Percentiles rank a stretch among this genome's conserved stretches.
Conservation (phyloP, 1,284 basidiomycete species). For the Sporisorium reilianum region DNA sequence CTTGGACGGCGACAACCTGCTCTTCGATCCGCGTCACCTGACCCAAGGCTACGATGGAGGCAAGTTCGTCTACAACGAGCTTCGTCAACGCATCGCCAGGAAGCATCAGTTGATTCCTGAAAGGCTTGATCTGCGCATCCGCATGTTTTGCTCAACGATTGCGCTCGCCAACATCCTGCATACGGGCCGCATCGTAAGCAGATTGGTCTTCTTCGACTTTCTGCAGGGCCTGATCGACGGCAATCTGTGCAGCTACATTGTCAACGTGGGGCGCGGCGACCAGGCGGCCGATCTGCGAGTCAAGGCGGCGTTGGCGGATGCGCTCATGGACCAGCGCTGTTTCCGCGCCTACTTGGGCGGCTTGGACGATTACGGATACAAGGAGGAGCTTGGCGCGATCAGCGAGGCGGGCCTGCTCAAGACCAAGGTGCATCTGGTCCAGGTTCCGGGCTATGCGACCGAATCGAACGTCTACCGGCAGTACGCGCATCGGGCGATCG, state of each 20-base stretch:
- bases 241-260: constrained; percentile 36
- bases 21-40: constrained; percentile 34
- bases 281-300: constrained; percentile 47
- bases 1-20: constrained; percentile 43
- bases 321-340: constrained; percentile 35
- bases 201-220: constrained; percentile 24
- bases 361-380: constrained; percentile 47
- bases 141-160: constrained; percentile 16
- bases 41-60: constrained; percentile 33
- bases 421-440: constrained; percentile 37
- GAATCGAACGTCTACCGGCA: constrained; percentile 21
- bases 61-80: constrained; percentile 24
- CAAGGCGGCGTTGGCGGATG: constrained; percentile 43
- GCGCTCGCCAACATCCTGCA: constrained; percentile 16
- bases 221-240: constrained; percentile 27
- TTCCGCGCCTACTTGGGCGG: constrained; percentile 43
- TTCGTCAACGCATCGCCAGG: constrained; percentile 30
- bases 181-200: not conserved
- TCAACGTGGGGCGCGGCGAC: constrained; percentile 27
- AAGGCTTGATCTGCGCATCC: constrained; percentile 30
- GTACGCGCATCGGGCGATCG: constrained; percentile 33
- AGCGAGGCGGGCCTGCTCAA: constrained; percentile 20
- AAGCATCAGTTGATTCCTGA: constrained; percentile 29
- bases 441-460: constrained; percentile 38
- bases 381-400: constrained; percentile 32